Conservation (phyloP, 176 grass and related monocot genomes). For the Urochloa ruziziensis region DNA sequence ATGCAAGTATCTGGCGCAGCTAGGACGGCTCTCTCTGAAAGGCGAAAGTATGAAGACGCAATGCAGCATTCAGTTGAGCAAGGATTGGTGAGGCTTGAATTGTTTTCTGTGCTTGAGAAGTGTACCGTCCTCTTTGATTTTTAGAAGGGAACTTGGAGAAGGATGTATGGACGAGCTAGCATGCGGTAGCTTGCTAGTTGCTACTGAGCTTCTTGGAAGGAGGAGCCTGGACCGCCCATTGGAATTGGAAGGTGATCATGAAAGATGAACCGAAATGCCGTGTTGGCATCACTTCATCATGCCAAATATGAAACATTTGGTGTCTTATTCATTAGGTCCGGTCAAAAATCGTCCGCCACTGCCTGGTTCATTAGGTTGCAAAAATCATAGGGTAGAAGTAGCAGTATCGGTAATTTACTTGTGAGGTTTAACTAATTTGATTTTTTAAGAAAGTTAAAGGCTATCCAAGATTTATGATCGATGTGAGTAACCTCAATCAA, state of each 20-base stretch:
- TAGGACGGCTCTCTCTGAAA: constrained; percentile 29
- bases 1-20: constrained; percentile 22
- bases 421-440: neutral
- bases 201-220: neutral
- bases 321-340: neutral
- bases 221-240: neutral
- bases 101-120: neutral
- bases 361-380: neutral
- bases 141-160: neutral
- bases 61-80: constrained; percentile 4
- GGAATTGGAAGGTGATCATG: neutral
- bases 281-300: neutral
- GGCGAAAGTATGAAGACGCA: neutral
- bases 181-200: neutral
- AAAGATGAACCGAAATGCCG: constrained; percentile 3
- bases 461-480: neutral
- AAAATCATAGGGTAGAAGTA: neutral
- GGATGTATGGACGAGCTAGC: neutral
- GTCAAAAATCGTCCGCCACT: neutral
- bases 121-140: neutral
- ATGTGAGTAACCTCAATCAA: no score
- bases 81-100: neutral
- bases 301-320: neutral
- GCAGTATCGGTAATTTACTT: neutral
- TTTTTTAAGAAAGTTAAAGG: neutral